Evolutionary conservation across 78 protist species (phyloP).

Genomic region (Dictyostelium capitatum): DNA sequence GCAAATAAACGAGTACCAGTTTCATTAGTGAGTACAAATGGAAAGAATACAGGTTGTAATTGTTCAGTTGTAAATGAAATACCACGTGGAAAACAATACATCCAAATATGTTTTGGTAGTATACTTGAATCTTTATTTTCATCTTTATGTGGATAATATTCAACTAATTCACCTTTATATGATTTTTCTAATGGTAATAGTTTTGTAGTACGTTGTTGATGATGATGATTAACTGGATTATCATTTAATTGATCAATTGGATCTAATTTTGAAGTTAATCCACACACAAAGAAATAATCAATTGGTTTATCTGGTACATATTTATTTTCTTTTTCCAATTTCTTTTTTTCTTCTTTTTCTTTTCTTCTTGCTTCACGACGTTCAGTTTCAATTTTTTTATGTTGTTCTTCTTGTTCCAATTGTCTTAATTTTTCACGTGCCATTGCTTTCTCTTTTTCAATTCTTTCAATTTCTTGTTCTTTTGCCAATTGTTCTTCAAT

Average conservation of each 20-base stretch:
- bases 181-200: slow-evolving; percentile 36
- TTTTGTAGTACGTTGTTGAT: not conserved
- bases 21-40: slow-evolving; percentile 73
- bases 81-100: slow-evolving; percentile 83
- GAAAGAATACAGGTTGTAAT: slow-evolving; percentile 69
- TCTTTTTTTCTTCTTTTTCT: slow-evolving; percentile 69
- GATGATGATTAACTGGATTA: no score
- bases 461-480: slow-evolving; percentile 53
- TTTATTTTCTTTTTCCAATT: slow-evolving; percentile 48
- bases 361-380: slow-evolving; percentile 51
- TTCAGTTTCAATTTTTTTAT: slow-evolving; percentile 66
- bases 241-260: slow-evolving; percentile 72
- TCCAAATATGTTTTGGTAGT: slow-evolving; percentile 83
- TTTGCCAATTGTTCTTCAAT: slow-evolving; percentile 71
- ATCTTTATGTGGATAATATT: slow-evolving; percentile 70
- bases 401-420: slow-evolving; percentile 63
- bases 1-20: slow-evolving; percentile 74
- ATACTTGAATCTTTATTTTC: slow-evolving; percentile 43
- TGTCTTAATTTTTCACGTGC: slow-evolving; percentile 79
- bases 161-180: slow-evolving; percentile 75
- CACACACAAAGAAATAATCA: slow-evolving; percentile 68
- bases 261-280: slow-evolving; percentile 42
- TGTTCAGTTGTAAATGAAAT: slow-evolving; percentile 25
- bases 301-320: slow-evolving; percentile 55
- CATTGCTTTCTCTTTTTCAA: slow-evolving; percentile 51